A percentile compares a stretch with the other conserved stretches of the same genome.
Evolutionary conservation across 352 stramenopile genomes (phyloP).

Genomic region (Globisporangium solare): DNA sequence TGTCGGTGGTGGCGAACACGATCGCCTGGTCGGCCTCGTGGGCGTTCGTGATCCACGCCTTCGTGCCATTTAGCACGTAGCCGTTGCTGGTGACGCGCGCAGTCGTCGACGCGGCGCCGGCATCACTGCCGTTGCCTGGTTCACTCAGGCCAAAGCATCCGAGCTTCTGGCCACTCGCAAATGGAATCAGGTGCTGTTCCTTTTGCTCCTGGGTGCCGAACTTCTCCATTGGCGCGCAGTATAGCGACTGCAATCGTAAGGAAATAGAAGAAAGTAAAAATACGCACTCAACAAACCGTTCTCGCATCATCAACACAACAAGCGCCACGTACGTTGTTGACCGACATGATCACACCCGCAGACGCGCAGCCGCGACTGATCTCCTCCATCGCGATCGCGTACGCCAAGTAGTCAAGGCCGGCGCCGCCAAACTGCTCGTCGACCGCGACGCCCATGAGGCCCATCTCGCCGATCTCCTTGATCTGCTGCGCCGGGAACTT

Average conservation of each 20-base stretch:
- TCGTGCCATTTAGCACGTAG: slow-evolving; percentile 96
- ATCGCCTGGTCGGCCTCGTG: slow-evolving; percentile 91
- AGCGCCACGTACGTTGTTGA: slow-evolving; percentile 75
- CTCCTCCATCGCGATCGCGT: slow-evolving; percentile 98
- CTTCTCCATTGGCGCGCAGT: slow-evolving; percentile 92
- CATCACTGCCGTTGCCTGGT: slow-evolving; percentile 93
- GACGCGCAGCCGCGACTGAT: slow-evolving; percentile 94
- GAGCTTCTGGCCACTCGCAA: slow-evolving; percentile 87
- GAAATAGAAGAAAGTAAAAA: no score
- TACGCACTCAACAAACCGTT: not conserved
- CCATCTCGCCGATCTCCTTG: slow-evolving; percentile 89
- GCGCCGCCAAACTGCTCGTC: slow-evolving; percentile 85
- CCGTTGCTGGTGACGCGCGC: slow-evolving; percentile 79
- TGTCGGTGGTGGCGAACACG: slow-evolving; percentile 97
- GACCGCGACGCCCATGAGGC: slow-evolving; percentile 95
- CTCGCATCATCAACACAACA: no score
- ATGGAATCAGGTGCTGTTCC: slow-evolving; percentile 86
- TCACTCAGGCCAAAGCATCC: slow-evolving; percentile 94
- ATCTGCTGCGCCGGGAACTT: slow-evolving; percentile 79
- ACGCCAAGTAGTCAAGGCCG: slow-evolving; percentile 94
- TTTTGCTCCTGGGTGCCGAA: slow-evolving; percentile 92
- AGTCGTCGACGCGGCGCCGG: slow-evolving; percentile 92
- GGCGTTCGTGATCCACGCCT: slow-evolving; percentile 97
- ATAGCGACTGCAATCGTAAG: no score
- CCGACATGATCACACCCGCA: slow-evolving; percentile 96